These are phyloP conservation scores for Crithidia brevicula DNA, from an alignment of 208 protist species.

Conservation along the genomic window DNA sequence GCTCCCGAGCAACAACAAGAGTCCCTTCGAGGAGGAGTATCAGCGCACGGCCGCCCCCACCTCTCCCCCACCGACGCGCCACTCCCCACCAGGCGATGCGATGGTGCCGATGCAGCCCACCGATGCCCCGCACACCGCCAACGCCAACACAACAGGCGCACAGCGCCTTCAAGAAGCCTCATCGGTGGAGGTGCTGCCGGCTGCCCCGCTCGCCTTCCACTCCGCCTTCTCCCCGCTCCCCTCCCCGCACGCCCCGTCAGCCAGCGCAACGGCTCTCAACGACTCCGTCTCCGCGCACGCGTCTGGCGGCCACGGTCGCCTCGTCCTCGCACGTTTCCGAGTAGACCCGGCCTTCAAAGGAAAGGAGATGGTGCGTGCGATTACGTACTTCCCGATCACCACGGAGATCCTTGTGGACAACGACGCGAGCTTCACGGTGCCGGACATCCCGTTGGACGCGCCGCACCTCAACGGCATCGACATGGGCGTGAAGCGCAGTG, in stretches of 20 bases:
- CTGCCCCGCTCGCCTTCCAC: background rate
- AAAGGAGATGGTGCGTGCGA: constrained; percentile 57
- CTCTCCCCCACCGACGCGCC: background rate
- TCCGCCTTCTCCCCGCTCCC: constrained; percentile 4
- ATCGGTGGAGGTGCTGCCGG: constrained; percentile 10
- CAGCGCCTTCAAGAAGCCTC: background rate
- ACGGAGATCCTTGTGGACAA: constrained; percentile 56
- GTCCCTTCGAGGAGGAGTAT: constrained; percentile 35
- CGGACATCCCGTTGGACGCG: constrained; percentile 49
- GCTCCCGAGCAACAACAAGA: constrained; percentile 22
- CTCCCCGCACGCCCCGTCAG: constrained; percentile 5
- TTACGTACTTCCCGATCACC: constrained; percentile 81
- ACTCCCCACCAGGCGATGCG: background rate
- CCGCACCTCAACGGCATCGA: constrained; percentile 51
- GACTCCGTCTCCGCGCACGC: constrained; percentile 18
- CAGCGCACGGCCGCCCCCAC: constrained; percentile 17
- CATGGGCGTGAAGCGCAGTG: constrained; percentile 49
- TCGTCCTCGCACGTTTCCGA: constrained; percentile 47
- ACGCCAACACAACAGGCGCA: background rate
- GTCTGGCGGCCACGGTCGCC: constrained; percentile 20
- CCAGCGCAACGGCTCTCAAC: constrained; percentile 6
- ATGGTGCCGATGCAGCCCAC: background rate
- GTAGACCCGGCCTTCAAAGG: constrained; percentile 55
- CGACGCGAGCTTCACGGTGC: constrained; percentile 38
- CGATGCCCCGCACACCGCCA: background rate